Evolutionary conservation across 306 rosid genomes (phyloP).

Genomic region (Acacia melanoxylon): DNA sequence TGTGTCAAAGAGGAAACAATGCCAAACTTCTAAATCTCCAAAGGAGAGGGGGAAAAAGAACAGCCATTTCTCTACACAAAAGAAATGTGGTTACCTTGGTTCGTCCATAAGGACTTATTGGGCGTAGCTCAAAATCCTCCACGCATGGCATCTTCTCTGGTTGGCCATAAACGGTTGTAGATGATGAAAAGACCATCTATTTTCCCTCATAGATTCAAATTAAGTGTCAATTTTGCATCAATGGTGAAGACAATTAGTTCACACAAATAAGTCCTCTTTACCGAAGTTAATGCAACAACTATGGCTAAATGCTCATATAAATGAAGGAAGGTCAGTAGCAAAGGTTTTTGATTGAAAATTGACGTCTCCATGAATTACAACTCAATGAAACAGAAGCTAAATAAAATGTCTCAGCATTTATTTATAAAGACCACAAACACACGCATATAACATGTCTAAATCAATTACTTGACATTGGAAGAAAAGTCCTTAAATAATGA

Average conservation of each 20-base stretch:
- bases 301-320: background rate
- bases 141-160: slow-evolving; percentile 83
- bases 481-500: background rate
- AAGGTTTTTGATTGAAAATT: background rate
- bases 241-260: background rate
- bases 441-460: background rate
- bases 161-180: slow-evolving; percentile 93
- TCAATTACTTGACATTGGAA: background rate
- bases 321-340: background rate
- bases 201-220: background rate
- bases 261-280: background rate
- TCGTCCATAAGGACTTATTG: slow-evolving; percentile 91
- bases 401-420: background rate
- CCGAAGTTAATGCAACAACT: background rate
- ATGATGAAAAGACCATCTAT: slow-evolving; percentile 94
- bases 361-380: background rate
- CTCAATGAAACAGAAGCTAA: background rate
- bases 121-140: slow-evolving; percentile 70
- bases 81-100: slow-evolving; percentile 60
- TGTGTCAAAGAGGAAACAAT: slow-evolving; percentile 21
- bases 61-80: background rate
- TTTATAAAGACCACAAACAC: background rate
- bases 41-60: slow-evolving; percentile 21
- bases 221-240: background rate
- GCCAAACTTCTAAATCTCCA: slow-evolving; percentile 9